These are phyloP conservation scores for Orbilia brochopaga DNA, from an alignment of 2,329 filamentous ascomycete species.

Conservation along the genomic window DNA sequence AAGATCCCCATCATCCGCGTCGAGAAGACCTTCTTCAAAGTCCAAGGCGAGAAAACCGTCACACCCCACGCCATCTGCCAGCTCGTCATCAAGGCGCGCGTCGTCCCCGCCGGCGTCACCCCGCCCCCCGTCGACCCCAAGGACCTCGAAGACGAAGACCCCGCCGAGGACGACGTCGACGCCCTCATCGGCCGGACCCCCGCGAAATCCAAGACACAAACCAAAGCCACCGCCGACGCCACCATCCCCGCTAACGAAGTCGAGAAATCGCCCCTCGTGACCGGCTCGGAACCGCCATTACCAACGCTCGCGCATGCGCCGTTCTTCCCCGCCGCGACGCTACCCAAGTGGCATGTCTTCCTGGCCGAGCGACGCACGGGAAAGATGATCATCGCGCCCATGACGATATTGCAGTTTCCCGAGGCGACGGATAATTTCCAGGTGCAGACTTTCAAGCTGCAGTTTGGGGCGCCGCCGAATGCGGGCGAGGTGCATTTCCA, in stretches of 20 bases:
- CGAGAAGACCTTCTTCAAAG: constrained; percentile 97
- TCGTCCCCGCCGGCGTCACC: constrained; percentile 83
- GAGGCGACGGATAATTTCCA: constrained; percentile 87
- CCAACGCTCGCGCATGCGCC: constrained; percentile 89
- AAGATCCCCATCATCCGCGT: constrained; percentile 84
- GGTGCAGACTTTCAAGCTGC: constrained; percentile 94
- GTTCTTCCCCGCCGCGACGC: constrained; percentile 85
- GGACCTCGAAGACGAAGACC: constrained; percentile 88
- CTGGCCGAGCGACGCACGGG: constrained; percentile 91
- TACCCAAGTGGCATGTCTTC: constrained; percentile 92
- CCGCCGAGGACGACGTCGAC: constrained; percentile 88
- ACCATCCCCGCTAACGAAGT: constrained; percentile 64
- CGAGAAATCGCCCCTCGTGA: constrained; percentile 59
- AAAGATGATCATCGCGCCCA: constrained; percentile 94
- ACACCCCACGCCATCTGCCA: constrained; percentile 91
- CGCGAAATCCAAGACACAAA: constrained; percentile 65
- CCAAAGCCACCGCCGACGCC: constrained; percentile 69
- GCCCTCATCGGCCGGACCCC: constrained; percentile 77
- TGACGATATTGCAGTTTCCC: constrained; percentile 87
- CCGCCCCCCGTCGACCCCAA: constrained; percentile 76
- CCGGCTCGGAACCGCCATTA: constrained; percentile 63
- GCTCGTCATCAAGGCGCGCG: constrained; percentile 90
- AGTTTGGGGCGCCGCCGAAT: constrained; percentile 93
- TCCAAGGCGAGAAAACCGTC: constrained; percentile 89
- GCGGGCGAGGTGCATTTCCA: constrained; percentile 92